Evolutionary conservation across 768 basidiomycete species (phyloP), one percentile per base, ranked within the genome.

Genomic region (Boletus rubropictus): DNA sequence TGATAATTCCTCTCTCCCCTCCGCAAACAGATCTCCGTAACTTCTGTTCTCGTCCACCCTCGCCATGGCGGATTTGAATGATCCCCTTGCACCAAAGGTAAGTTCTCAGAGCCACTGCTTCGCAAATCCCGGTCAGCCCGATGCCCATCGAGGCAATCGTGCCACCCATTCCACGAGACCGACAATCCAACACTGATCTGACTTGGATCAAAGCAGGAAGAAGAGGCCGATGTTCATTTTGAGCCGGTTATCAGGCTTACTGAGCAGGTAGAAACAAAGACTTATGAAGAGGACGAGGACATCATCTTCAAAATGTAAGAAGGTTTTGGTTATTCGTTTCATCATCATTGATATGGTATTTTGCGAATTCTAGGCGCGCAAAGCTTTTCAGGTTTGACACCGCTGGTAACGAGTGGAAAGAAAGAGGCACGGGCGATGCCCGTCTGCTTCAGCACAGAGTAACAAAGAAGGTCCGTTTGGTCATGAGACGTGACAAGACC

Each of bases 401-500:
- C 50, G 68, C 62, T 28, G 73, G 80, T 41, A 73, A 80, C 42
- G 95, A 98, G 71, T 99, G 96, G 96, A 99, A 99, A 69, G 96
- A 99, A 72, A 74, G 96, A 28, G 95, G 95, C 33, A 98, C 94
- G 14, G 95, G 95, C 38, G 92, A 95, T 67, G 93, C 91, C 55
- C 86, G 91, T 66, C 78, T 99, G 47, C 82, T 99, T 54, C 73
- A 81, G 58, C 89, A 96, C 76, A 91, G 86, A 69, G 81, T 82
- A 63, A 86, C 84, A 41, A 84, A 86, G 76, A 97, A 94, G 71
- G 78, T 95, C 62, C 81, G 96, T 53, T 80, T 99, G 52, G 92
- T 99, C 67, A 99, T 99, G 96, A 79, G 95, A 73, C 89, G 96
- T 70, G 96, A 99, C 79, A 97, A 97, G 83, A 99, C 96, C 39